Conservation (phyloP, 768 basidiomycete species). For the Calocera cornea region DNA sequence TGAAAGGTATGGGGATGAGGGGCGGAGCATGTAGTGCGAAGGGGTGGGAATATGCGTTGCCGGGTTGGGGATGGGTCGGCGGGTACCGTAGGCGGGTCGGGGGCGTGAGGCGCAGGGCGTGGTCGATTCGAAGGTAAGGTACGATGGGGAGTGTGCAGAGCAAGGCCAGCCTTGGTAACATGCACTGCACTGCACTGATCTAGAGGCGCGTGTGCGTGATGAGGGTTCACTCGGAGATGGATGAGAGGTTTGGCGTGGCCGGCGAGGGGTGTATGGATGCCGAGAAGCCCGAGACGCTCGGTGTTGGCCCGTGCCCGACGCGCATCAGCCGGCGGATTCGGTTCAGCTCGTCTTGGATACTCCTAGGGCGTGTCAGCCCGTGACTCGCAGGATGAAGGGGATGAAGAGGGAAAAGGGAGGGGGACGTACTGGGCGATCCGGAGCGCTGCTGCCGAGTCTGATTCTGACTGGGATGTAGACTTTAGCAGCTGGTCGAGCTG, state of each 20-base stretch:
- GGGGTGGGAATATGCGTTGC: too few relatives aligned
- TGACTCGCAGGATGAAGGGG: too few relatives aligned
- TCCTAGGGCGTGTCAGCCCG: conserved; percentile 30
- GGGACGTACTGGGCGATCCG: conserved; percentile 48
- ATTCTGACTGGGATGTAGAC: conserved; percentile 36
- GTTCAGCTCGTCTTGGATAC: conserved; percentile 48
- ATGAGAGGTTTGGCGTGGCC: not conserved
- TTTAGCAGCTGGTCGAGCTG: conserved; percentile 39
- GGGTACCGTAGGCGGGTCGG: not conserved
- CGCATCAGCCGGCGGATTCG: conserved; percentile 62
- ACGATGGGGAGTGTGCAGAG: not conserved
- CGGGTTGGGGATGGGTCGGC: too few relatives aligned
- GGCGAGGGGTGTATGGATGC: not conserved
- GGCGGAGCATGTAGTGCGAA: too few relatives aligned
- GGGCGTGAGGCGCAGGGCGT: too few relatives aligned
- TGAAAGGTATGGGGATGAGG: too few relatives aligned
- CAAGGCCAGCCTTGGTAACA: not conserved
- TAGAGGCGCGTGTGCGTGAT: not conserved
- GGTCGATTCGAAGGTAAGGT: too few relatives aligned
- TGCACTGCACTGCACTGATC: not conserved
- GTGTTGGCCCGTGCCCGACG: not conserved
- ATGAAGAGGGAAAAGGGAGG: conserved; percentile 2
- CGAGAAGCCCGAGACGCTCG: not conserved
- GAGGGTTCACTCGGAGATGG: not conserved
- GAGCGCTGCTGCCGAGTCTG: conserved; percentile 43